Percentiles rank a stretch among this genome's conserved stretches.
Evolutionary conservation across 2,329 filamentous ascomycete species (phyloP).

Genomic region (Capronia coronata): DNA sequence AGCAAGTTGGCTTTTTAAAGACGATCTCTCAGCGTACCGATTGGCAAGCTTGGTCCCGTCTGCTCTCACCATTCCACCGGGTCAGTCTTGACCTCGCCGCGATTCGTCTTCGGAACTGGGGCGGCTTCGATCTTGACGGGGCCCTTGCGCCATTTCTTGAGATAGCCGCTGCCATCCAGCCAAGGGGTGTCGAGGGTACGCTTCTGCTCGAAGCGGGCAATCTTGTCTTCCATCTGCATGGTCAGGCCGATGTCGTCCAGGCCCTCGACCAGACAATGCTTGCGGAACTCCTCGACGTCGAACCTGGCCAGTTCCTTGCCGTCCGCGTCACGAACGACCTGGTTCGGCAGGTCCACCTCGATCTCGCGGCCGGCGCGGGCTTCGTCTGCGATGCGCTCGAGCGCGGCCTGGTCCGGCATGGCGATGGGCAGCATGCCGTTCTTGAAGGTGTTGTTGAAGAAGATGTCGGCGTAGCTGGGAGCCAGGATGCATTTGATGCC

Average conservation of each 20-base stretch:
- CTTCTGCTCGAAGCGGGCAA: conserved; percentile 71
- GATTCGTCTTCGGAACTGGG: conserved; percentile 80
- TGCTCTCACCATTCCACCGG: conserved; percentile 73
- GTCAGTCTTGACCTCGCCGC: conserved; percentile 74
- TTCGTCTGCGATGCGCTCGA: conserved; percentile 68
- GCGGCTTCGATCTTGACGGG: conserved; percentile 58
- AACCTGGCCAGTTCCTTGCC: conserved; percentile 72
- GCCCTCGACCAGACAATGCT: conserved; percentile 88
- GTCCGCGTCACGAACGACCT: conserved; percentile 68
- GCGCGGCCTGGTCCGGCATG: conserved; percentile 57
- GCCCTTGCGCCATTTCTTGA: conserved; percentile 51
- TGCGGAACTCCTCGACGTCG: conserved; percentile 86
- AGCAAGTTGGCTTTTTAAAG: background rate
- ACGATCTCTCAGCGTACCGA: background rate
- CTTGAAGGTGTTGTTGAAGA: conserved; percentile 99
- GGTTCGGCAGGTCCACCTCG: conserved; percentile 81
- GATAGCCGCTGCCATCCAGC: conserved; percentile 80
- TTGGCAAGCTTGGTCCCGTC: background rate
- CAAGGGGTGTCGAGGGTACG: conserved; percentile 75
- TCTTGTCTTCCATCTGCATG: conserved; percentile 86
- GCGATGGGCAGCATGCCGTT: conserved; percentile 93
- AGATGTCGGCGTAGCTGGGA: conserved; percentile 82
- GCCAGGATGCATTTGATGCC: conserved; percentile 93
- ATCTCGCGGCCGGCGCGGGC: conserved; percentile 74
- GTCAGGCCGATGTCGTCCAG: conserved; percentile 94